Conservation (phyloP, 805 yeast species). For the Kluyveromyces nonfermentans region DNA sequence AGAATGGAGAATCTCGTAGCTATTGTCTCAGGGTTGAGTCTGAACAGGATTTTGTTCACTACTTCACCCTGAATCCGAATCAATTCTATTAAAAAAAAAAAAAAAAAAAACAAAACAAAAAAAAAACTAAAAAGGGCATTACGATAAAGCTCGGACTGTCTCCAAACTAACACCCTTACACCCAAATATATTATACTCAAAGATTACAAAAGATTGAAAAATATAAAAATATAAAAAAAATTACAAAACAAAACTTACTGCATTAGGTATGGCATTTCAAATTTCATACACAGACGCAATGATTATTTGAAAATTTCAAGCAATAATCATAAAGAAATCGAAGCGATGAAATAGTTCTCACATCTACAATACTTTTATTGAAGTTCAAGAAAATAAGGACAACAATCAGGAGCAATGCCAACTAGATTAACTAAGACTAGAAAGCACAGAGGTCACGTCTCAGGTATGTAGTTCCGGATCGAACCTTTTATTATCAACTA, state of each 20-base stretch:
- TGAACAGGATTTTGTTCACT: not conserved
- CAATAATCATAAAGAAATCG: too few species aligned
- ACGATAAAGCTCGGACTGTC: not conserved
- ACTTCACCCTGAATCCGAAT: not conserved
- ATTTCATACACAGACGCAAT: not conserved
- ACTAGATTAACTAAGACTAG: slow-evolving; percentile 99
- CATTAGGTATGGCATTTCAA: too few species aligned
- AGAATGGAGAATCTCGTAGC: too few species aligned
- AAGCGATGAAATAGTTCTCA: too few species aligned
- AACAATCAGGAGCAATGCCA: slow-evolving; percentile 58
- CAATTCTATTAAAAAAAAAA: not conserved
- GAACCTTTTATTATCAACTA: slow-evolving; percentile 2
- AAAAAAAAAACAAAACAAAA: not conserved
- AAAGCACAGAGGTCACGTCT: slow-evolving; percentile 99
- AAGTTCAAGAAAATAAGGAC: not conserved
- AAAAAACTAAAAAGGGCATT: not conserved
- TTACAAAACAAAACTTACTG: too few species aligned
- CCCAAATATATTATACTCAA: too few species aligned
- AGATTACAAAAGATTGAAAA: not conserved
- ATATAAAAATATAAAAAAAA: not conserved
- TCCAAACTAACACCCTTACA: not conserved
- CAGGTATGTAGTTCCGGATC: slow-evolving; percentile 60
- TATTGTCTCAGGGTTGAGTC: too few species aligned
- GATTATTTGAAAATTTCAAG: not conserved
- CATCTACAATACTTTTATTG: not conserved